Base-by-base conservation (phyloP, 305 asterid species). In the Fraxinus nigra region DNA sequence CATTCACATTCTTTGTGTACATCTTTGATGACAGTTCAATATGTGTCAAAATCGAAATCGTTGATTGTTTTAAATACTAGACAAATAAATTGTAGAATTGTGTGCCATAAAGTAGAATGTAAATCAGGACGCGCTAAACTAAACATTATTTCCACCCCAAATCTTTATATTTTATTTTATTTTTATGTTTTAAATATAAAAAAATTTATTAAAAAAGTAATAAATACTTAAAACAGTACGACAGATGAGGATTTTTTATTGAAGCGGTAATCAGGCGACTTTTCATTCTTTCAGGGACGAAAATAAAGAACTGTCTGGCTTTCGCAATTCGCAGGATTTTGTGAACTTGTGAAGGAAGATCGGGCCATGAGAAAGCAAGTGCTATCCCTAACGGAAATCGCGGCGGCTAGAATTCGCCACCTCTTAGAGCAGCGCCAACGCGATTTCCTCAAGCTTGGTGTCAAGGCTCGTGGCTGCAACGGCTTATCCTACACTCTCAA, bases 401-500 rank as follows among this genome's bases (percentile, higher is more conserved):
- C 99, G 9, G 98, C 99, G 20, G 80, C 82, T 5, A 90, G 99
- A 85, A 87, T 96, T 76, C 91, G 94, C 30, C 93, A 90, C 77
- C 95, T 95, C 38, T 88, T 95, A 6, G 92, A 91, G 13, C 93
- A 90, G 82, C 97, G 99, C 18, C 98, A 90, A 75, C 97, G 98
- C 70, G 76, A 95, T 46, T 96, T 89, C 83, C 98, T 94, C 67
- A 96, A 96, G 90, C 98, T 96, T 67, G 98, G 99, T 76, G 98
- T 94, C 85, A 94, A 94, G 85, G 88, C 98, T 81, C 98, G 99
- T 54, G 99, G 99, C 78, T 94, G 99, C 90, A 96, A 96, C 81
- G 99, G 99, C 84, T 89, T 96, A 83, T 94, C 99, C 37, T 96
- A 96, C 91, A 94, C 97, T 87, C 99, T 96, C 88, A 96, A 96